These are phyloP conservation scores for Paraphaeosphaeria minitans DNA, from an alignment of 2,329 filamentous ascomycete species.

Conservation along the genomic window DNA sequence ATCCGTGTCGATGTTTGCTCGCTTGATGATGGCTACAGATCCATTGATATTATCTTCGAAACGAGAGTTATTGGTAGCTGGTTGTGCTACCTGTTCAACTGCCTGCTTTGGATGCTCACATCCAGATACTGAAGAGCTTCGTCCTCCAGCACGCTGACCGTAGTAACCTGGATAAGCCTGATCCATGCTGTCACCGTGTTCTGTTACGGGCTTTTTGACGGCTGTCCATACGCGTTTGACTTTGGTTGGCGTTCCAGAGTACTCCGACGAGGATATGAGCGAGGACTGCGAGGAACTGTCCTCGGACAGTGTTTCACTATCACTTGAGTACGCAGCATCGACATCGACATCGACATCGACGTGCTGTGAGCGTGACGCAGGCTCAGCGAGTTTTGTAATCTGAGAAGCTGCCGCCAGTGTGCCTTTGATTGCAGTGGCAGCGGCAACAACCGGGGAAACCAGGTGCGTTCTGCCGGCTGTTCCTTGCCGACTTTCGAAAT, in stretches of 20 bases:
- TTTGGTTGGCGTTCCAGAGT: constrained; percentile 57
- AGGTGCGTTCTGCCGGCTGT: constrained; percentile 89
- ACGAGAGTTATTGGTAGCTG: constrained; percentile 71
- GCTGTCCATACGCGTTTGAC: constrained; percentile 33
- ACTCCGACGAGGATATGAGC: constrained; percentile 34
- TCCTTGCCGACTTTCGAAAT: constrained; percentile 96
- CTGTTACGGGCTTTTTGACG: constrained; percentile 20
- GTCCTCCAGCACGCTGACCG: neutral
- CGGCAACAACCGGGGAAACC: constrained; percentile 96
- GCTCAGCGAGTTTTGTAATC: constrained; percentile 74
- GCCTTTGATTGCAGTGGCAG: constrained; percentile 84
- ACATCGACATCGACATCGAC: neutral
- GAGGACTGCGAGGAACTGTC: neutral
- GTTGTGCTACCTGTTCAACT: constrained; percentile 69
- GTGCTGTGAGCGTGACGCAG: constrained; percentile 12
- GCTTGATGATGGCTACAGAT: constrained; percentile 83
- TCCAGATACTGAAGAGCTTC: constrained; percentile 44
- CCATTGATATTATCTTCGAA: constrained; percentile 83
- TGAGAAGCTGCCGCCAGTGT: constrained; percentile 74
- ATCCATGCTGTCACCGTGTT: constrained; percentile 58
- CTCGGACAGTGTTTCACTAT: neutral
- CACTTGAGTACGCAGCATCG: neutral
- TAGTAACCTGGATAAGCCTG: constrained; percentile 55
- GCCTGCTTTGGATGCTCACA: constrained; percentile 68
- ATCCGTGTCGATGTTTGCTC: constrained; percentile 93